Conservation (phyloP, 2,329 filamentous ascomycete genomes). For the Penicillium hesseltinei region DNA sequence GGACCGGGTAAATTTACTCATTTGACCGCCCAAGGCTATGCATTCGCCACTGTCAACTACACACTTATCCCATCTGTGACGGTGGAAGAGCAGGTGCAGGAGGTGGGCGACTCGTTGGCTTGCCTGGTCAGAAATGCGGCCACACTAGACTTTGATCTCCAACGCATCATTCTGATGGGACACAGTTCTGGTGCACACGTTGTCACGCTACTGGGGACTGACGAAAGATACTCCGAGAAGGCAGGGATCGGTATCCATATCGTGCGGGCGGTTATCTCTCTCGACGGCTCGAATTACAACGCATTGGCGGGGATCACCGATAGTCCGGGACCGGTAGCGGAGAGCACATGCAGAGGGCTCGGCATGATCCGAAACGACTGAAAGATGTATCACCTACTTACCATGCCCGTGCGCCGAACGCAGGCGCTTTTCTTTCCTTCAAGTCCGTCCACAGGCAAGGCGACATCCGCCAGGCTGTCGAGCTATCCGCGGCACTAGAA, state of each 20-base stretch:
- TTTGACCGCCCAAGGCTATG: not conserved
- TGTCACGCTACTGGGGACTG: not conserved
- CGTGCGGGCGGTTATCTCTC: not conserved
- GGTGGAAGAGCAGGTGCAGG: conserved; percentile 6
- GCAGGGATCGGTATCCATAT: not conserved
- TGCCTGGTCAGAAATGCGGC: not conserved
- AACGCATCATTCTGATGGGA: not conserved
- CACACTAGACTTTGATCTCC: not conserved
- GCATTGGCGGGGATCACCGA: conserved; percentile 3
- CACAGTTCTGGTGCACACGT: conserved; percentile 4
- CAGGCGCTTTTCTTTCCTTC: conserved; percentile 3
- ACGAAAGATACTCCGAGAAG: not conserved
- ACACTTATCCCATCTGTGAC: conserved; percentile 1
- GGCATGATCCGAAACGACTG: not conserved
- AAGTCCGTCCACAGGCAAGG: not conserved
- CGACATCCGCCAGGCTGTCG: conserved; percentile 4
- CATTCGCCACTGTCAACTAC: not conserved
- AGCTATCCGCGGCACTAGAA: not conserved
- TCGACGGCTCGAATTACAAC: conserved; percentile 10
- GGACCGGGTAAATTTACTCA: not conserved
- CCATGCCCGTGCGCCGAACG: conserved; percentile 1
- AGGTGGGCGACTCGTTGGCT: not conserved
- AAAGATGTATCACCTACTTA: not conserved
- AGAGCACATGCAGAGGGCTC: not conserved
- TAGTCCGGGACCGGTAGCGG: not conserved